Base-by-base conservation (phyloP, 352 stramenopile genomes). In the Phytophthora idaei region DNA sequence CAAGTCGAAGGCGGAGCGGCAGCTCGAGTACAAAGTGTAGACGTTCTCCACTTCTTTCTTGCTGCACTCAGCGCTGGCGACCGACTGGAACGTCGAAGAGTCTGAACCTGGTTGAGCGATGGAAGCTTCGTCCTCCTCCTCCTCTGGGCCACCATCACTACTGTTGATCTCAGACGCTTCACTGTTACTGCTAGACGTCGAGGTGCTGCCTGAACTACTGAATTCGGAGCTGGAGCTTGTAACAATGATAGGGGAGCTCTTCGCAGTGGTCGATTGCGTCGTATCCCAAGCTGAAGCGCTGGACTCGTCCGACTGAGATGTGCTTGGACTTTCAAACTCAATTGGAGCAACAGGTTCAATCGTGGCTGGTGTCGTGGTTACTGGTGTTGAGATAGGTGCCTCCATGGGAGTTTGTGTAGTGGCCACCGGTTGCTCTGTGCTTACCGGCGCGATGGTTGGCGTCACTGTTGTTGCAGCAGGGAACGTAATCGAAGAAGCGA, bases 1-100 rank as follows among this genome's bases (percentile, higher is more conserved):
- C 57, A 85, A 51, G 51, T 87, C 74, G 48, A 88, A 88, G 10
- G 86, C 78, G 25, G 64, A 73, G 9, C 73, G 76, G 70, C 83
- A 87, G 65, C 85, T 83, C 25, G 67, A 63, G 67, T 90, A 90
- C 52, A 90, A 77, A 25, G 59, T 67, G 64, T 82, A 76, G 29
- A 85, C 64, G 14, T 73, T 78, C 44, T 87, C 64, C 27, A 81
- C 74, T 3, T 85, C 74, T 1, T 55, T 39, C 21, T 83, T 31
- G 34, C 63, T 75, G 57, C 81, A 90, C 17, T 74, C 56, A n/a
- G 57, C 45, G 47, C 77, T 84, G 39, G 63, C 47, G 12, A 87
- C 76, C 31, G 64, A 63, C 37, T 74, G 67, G 53, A 90, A 90
- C 5, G 74, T 83, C 9, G 61, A 75, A 4, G 81, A 88, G 57